A percentile compares a stretch with the other conserved stretches of the same genome.
These are phyloP conservation scores for Saxophila tyrrhenica DNA, from an alignment of 495 filamentous ascomycete species.

Conservation along the genomic window DNA sequence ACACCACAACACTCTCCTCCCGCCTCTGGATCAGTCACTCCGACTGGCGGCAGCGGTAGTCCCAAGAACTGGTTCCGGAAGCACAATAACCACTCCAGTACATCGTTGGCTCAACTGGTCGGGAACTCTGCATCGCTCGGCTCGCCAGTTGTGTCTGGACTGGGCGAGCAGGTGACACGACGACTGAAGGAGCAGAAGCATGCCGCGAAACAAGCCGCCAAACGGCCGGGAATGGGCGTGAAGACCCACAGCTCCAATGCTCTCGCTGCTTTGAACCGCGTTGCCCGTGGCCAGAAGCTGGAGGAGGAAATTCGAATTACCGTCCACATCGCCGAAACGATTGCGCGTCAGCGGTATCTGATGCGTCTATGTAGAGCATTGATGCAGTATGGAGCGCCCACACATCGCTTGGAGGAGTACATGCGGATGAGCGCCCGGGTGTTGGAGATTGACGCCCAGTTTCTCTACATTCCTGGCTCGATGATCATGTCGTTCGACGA, in stretches of 20 bases:
- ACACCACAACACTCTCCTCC: conserved; percentile 32
- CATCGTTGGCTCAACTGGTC: conserved; percentile 44
- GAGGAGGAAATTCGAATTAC: conserved; percentile 72
- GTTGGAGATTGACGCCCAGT: conserved; percentile 82
- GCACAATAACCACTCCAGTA: conserved; percentile 37
- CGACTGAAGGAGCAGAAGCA: conserved; percentile 28
- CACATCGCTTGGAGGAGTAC: conserved; percentile 52
- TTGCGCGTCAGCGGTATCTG: conserved; percentile 73
- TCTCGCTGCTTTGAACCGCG: conserved; percentile 35
- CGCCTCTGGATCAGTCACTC: conserved; percentile 44
- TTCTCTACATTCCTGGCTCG: conserved; percentile 83
- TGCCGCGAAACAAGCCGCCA: conserved; percentile 4
- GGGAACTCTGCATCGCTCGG: conserved; percentile 45
- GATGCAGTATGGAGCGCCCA: conserved; percentile 49
- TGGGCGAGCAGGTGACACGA: conserved; percentile 28
- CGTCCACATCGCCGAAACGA: conserved; percentile 73
- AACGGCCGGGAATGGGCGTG: conserved; percentile 16
- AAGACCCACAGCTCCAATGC: conserved; percentile 37
- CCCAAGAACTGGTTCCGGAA: conserved; percentile 56
- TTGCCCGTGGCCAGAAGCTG: conserved; percentile 21
- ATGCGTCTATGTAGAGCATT: conserved; percentile 74
- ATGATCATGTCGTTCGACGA: conserved; percentile 97
- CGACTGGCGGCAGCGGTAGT: conserved; percentile 21
- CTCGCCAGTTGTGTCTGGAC: conserved; percentile 27
- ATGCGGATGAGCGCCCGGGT: conserved; percentile 85